Conservation (phyloP, 1,284 basidiomycete genomes). For the Marasmius fiardii region DNA sequence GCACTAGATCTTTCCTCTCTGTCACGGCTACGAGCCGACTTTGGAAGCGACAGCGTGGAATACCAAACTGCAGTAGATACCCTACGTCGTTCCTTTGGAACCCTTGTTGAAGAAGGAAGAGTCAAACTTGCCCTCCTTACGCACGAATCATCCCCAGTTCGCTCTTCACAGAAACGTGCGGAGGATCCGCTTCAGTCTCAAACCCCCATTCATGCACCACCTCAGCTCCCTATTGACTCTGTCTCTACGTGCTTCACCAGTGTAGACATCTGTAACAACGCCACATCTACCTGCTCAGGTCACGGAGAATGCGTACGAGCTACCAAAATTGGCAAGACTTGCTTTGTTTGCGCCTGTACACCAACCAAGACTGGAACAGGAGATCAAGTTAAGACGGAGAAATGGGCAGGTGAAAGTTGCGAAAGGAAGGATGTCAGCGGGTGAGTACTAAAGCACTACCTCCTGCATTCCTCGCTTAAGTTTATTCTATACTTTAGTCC, state of each 20-base stretch:
- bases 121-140: slow-evolving; percentile 54
- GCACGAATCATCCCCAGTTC: slow-evolving; percentile 28
- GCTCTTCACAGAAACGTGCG: slow-evolving; percentile 30
- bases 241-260: slow-evolving; percentile 64
- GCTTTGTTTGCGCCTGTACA: slow-evolving; percentile 70
- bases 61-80: slow-evolving; percentile 44
- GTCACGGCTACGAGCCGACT: slow-evolving; percentile 37
- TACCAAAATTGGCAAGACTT: slow-evolving; percentile 60
- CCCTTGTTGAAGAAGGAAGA: slow-evolving; percentile 32
- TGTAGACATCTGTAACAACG: slow-evolving; percentile 52
- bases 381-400: slow-evolving; percentile 48
- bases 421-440: slow-evolving; percentile 76
- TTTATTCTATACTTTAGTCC: slow-evolving; percentile 36
- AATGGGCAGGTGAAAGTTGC: slow-evolving; percentile 73
- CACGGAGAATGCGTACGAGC: slow-evolving; percentile 63
- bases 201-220: slow-evolving; percentile 40
- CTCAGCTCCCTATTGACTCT: slow-evolving; percentile 54
- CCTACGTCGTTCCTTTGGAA: slow-evolving; percentile 41
- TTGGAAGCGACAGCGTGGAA: slow-evolving; percentile 51
- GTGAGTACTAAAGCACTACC: slow-evolving; percentile 37
- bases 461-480: background rate
- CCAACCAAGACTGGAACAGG: slow-evolving; percentile 46
- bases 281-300: slow-evolving; percentile 66
- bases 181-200: slow-evolving; percentile 41
- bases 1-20: slow-evolving; percentile 58